A percentile compares a stretch with the other conserved stretches of the same genome.
phyloP scores from a whole-genome alignment of 768 basidiomycete species.

The Kwoniella sp. region DNA sequence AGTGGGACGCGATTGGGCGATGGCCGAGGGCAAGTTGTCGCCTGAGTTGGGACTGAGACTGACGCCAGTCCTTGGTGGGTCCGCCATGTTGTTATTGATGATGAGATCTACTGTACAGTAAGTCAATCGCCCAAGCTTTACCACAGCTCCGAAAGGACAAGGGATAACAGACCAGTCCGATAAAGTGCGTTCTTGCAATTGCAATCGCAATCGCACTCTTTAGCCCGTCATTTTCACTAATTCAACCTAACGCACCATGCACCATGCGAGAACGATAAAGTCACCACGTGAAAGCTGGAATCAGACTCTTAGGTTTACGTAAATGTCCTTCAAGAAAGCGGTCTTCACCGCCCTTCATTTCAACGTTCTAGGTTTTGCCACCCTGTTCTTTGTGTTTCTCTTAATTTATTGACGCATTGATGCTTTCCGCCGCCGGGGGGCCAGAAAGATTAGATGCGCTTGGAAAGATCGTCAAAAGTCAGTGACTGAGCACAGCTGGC shows the following conservation, averaged over 20 bases:
- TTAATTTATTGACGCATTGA: too few relatives aligned
- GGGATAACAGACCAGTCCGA: too few relatives aligned
- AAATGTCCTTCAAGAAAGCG: background rate
- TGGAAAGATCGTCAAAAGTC: background rate
- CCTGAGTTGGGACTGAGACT: slow-evolving; percentile 2
- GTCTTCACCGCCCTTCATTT: background rate
- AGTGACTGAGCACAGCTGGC: too few relatives aligned
- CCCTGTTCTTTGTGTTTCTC: slow-evolving; percentile 25
- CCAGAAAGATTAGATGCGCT: too few relatives aligned
- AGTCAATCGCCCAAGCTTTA: too few relatives aligned
- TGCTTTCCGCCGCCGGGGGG: too few relatives aligned
- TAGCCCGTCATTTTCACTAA: background rate
- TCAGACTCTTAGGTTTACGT: too few relatives aligned
- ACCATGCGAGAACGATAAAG: background rate
- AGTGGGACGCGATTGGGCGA: slow-evolving; percentile 25
- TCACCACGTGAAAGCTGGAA: background rate
- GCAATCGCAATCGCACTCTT: too few relatives aligned
- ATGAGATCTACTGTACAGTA: background rate
- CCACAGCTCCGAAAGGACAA: too few relatives aligned
- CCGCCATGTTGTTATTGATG: slow-evolving; percentile 24
- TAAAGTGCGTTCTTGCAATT: too few relatives aligned
- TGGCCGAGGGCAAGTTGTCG: slow-evolving; percentile 30
- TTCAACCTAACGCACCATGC: too few relatives aligned
- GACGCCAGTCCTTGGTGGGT: slow-evolving; percentile 23
- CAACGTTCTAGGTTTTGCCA: slow-evolving; percentile 30